Percentiles rank a stretch among this genome's conserved stretches.
phyloP scores from a whole-genome alignment of 1,284 basidiomycete species.

The Cryptococcus amylolentus region DNA sequence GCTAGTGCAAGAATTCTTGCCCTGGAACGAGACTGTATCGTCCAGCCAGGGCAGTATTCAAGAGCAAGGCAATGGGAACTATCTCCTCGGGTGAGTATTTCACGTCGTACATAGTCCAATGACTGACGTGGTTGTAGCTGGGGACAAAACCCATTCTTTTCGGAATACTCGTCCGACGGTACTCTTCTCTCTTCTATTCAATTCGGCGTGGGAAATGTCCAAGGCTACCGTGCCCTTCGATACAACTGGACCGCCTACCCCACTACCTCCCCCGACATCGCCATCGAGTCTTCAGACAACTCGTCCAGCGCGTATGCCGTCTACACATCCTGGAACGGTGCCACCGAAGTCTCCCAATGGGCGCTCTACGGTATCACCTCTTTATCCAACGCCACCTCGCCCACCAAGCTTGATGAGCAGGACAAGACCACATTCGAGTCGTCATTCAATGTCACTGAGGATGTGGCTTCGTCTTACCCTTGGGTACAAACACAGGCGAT shows the following conservation, averaged over 20 bases:
- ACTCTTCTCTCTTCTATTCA: conserved; percentile 30
- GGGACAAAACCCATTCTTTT: conserved; percentile 20
- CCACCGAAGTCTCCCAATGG: conserved; percentile 33
- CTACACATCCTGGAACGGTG: conserved; percentile 41
- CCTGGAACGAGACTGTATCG: conserved; percentile 24
- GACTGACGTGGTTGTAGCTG: conserved; percentile 7
- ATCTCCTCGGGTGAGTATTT: conserved; percentile 19
- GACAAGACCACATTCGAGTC: conserved; percentile 29
- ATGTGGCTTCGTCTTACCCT: background rate
- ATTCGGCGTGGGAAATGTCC: conserved; percentile 32
- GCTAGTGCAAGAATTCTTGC: conserved; percentile 20
- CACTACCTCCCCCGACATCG: conserved; percentile 20
- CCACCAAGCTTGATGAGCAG: background rate
- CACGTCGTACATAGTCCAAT: background rate
- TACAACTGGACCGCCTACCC: conserved; percentile 32
- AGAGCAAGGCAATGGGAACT: conserved; percentile 21
- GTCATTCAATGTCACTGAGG: conserved; percentile 5
- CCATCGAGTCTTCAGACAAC: conserved; percentile 6
- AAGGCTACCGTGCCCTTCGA: conserved; percentile 32
- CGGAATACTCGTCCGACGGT: conserved; percentile 27
- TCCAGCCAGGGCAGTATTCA: conserved; percentile 32
- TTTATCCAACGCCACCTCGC: conserved; percentile 8
- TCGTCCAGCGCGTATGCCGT: conserved; percentile 6
- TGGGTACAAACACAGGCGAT: conserved; percentile 5
- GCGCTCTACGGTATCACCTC: conserved; percentile 14